Percentiles rank a stretch among this genome's conserved stretches.
Evolutionary conservation across 2,329 filamentous ascomycete species (phyloP).

Genomic region (Fusarium pseudocircinatum): DNA sequence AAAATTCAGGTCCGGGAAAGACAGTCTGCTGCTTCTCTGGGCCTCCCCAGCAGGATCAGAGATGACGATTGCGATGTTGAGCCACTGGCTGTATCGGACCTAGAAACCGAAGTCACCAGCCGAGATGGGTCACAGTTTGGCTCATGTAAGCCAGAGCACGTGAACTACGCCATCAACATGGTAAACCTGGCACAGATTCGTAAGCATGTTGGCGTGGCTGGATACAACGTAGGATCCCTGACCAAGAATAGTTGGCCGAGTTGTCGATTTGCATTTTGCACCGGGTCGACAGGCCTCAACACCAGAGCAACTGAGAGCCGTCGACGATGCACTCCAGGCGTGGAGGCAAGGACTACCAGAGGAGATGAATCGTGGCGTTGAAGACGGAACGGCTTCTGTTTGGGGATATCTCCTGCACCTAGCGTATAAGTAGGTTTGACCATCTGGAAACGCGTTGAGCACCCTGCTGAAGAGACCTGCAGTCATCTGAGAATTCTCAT

Average conservation of each 20-base stretch:
- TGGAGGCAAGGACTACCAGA: background rate
- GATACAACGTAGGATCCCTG: fast-evolving
- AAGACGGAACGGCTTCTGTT: background rate
- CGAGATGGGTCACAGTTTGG: background rate
- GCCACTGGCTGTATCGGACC: background rate
- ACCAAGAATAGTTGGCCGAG: background rate
- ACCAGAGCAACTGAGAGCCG: background rate
- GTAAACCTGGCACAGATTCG: background rate
- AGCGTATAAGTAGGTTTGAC: background rate
- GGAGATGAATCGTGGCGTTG: background rate
- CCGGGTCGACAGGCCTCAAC: background rate
- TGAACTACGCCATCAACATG: background rate
- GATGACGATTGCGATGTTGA: background rate
- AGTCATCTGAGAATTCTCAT: background rate
- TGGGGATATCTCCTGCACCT: background rate
- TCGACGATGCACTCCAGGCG: background rate
- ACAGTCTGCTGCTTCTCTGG: background rate
- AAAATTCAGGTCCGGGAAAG: background rate
- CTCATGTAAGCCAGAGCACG: background rate
- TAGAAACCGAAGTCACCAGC: background rate
- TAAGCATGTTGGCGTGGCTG: background rate
- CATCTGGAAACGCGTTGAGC: background rate
- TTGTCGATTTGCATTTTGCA: background rate
- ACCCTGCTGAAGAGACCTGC: background rate
- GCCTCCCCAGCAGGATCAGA: background rate